Percentiles rank a stretch among this genome's conserved stretches.
Conservation (phyloP, 345 rosid genomes). For the Bretschneidera sinensis region DNA sequence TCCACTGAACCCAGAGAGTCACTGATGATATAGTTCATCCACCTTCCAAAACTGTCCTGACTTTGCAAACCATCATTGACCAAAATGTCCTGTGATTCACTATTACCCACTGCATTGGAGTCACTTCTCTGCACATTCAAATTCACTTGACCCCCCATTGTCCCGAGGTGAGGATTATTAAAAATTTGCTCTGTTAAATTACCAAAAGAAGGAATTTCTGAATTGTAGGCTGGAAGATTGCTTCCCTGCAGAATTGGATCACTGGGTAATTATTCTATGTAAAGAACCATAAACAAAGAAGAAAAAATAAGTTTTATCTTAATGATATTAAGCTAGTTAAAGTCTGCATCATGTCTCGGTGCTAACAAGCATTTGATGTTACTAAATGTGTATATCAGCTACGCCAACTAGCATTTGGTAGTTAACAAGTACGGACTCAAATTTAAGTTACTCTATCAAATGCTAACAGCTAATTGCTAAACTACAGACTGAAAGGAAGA, state of each 20-base stretch:
- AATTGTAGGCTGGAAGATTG: conserved; percentile 19
- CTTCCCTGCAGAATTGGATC: conserved; percentile 37
- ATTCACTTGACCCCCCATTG: conserved; percentile 29
- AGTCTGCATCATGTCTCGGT: not conserved
- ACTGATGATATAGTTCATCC: conserved; percentile 57
- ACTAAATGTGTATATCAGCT: not conserved
- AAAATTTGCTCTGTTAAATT: conserved; percentile 23
- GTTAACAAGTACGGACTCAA: not conserved
- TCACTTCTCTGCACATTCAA: conserved; percentile 31
- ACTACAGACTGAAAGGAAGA: no score
- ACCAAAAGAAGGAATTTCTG: conserved; percentile 22
- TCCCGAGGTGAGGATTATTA: conserved; percentile 25
- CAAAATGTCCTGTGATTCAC: conserved; percentile 42
- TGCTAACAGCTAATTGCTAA: no score
- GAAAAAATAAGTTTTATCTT: no score
- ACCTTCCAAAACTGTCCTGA: conserved; percentile 84
- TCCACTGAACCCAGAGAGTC: conserved; percentile 47
- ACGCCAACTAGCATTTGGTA: not conserved
- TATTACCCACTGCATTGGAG: conserved; percentile 21
- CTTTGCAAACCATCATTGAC: conserved; percentile 53
- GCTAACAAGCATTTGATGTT: not conserved
- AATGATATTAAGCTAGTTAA: not conserved
- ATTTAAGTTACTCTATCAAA: not conserved
- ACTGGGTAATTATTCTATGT: not conserved
- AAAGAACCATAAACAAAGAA: not conserved